These are phyloP conservation scores for Dendrostoma leiphaemia DNA, from an alignment of 2,329 filamentous ascomycete genomes.

Conservation along the genomic window DNA sequence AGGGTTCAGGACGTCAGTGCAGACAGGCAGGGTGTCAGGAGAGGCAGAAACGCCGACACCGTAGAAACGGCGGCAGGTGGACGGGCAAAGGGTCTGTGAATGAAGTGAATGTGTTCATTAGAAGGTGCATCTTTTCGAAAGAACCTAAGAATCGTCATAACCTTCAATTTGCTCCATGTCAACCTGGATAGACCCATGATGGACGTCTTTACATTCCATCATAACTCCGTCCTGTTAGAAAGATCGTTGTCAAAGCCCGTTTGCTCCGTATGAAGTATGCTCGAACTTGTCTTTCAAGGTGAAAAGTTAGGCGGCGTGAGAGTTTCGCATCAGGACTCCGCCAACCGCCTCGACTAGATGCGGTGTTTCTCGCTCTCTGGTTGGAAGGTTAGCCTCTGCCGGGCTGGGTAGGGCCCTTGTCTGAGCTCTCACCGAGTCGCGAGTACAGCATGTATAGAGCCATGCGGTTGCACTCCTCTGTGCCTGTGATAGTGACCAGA, in stretches of 20 bases:
- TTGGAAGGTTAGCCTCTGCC: constrained; percentile 14
- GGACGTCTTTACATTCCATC: constrained; percentile 10
- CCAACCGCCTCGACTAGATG: constrained; percentile 41
- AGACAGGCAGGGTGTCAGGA: background rate
- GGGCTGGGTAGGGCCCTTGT: constrained; percentile 18
- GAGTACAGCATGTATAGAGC: constrained; percentile 99
- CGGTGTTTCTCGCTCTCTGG: constrained; percentile 76
- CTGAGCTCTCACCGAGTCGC: constrained; percentile 70
- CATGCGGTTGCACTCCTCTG: constrained; percentile 98
- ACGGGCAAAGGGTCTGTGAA: constrained; percentile 8
- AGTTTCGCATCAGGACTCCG: background rate
- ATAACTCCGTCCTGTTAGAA: constrained; percentile 16
- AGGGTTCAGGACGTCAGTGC: background rate
- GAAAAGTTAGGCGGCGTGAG: background rate
- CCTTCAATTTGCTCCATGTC: constrained; percentile 6
- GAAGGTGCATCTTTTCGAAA: constrained; percentile 8
- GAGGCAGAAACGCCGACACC: background rate
- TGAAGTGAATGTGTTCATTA: constrained; percentile 19
- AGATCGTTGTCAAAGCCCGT: constrained; percentile 4
- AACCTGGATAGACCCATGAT: background rate
- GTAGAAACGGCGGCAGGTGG: constrained; percentile 1
- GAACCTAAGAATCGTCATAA: constrained; percentile 15
- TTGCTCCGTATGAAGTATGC: constrained; percentile 13
- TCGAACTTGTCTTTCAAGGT: constrained; percentile 11
- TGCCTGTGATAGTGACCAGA: constrained; percentile 94